These are phyloP conservation scores for Citeromyces nyonsensis DNA, from an alignment of 805 yeast genomes.

Conservation along the genomic window DNA sequence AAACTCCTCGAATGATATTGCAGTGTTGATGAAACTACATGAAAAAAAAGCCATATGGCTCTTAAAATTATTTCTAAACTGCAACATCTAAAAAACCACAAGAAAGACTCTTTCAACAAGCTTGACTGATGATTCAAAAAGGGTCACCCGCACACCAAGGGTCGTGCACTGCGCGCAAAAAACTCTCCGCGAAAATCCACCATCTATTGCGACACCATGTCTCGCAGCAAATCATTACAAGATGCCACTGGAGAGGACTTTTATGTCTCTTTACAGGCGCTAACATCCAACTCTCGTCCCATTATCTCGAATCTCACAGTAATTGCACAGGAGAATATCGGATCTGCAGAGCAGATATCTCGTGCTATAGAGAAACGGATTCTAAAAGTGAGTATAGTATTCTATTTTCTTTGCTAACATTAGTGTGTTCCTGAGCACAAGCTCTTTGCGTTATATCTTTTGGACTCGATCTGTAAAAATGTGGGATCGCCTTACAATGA, in stretches of 20 bases:
- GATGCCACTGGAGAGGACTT: constrained; percentile 39
- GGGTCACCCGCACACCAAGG: neutral
- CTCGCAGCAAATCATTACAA: neutral
- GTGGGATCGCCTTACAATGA: constrained; percentile 85
- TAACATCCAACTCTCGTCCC: constrained; percentile 83
- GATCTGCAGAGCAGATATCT: constrained; percentile 63
- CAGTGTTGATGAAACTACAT: too few species aligned
- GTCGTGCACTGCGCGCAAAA: neutral
- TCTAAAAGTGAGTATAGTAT: constrained; percentile 24
- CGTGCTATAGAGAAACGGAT: constrained; percentile 65
- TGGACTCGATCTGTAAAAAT: constrained; percentile 86
- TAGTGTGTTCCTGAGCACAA: constrained; percentile 70
- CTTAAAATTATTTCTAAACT: too few species aligned
- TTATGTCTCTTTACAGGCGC: constrained; percentile 50
- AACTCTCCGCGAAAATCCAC: neutral
- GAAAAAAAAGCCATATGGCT: too few species aligned
- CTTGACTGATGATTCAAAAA: too few species aligned
- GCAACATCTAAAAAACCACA: too few species aligned
- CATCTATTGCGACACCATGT: too few species aligned
- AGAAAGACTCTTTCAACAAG: too few species aligned
- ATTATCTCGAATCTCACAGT: constrained; percentile 74
- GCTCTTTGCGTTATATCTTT: constrained; percentile 65
- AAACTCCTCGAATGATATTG: too few species aligned
- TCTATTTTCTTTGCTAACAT: constrained; percentile 3
- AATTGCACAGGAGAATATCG: constrained; percentile 74